phyloP scores from a whole-genome alignment of 306 rosid species.

The Astragalus glycyphyllos region DNA sequence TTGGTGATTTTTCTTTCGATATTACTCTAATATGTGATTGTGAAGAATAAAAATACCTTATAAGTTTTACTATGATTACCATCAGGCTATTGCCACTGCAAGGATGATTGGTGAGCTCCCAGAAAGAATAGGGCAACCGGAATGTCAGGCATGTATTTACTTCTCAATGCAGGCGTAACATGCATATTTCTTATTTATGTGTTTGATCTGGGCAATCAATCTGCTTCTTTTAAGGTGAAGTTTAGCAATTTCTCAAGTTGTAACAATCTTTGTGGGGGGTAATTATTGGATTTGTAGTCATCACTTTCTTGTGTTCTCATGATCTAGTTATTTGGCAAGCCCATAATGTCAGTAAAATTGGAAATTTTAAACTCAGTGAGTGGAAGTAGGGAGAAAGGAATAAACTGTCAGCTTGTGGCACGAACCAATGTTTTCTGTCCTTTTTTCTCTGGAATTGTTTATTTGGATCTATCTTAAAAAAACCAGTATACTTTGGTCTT shows the following conservation, averaged over 20 bases:
- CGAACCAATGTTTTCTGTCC: slow-evolving; percentile 16
- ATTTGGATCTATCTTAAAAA: slow-evolving; percentile 29
- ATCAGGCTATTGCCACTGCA: slow-evolving; percentile 86
- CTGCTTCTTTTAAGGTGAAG: not conserved
- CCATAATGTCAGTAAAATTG: slow-evolving; percentile 16
- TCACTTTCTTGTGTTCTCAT: slow-evolving; percentile 2
- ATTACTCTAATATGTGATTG: not conserved
- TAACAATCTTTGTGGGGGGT: not conserved
- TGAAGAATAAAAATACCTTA: slow-evolving; percentile 33
- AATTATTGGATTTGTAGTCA: slow-evolving; percentile 24
- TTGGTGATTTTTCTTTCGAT: slow-evolving; percentile 25
- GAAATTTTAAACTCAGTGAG: slow-evolving; percentile 8
- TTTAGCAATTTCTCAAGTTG: not conserved
- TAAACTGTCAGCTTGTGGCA: slow-evolving; percentile 6
- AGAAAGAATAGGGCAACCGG: slow-evolving; percentile 91
- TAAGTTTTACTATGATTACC: slow-evolving; percentile 30
- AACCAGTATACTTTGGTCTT: slow-evolving; percentile 4
- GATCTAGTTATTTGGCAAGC: slow-evolving; percentile 23
- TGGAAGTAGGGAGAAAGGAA: slow-evolving; percentile 5
- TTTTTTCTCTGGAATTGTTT: slow-evolving; percentile 12
- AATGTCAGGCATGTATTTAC: slow-evolving; percentile 83
- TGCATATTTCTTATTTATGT: slow-evolving; percentile 35
- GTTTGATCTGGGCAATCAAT: slow-evolving; percentile 18
- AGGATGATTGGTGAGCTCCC: slow-evolving; percentile 96
- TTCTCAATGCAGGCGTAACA: slow-evolving; percentile 28